A percentile compares a stretch with the other conserved stretches of the same genome.
These are phyloP conservation scores for Talaromyces atroroseus DNA, from an alignment of 2,329 filamentous ascomycete species.

Conservation along the genomic window DNA sequence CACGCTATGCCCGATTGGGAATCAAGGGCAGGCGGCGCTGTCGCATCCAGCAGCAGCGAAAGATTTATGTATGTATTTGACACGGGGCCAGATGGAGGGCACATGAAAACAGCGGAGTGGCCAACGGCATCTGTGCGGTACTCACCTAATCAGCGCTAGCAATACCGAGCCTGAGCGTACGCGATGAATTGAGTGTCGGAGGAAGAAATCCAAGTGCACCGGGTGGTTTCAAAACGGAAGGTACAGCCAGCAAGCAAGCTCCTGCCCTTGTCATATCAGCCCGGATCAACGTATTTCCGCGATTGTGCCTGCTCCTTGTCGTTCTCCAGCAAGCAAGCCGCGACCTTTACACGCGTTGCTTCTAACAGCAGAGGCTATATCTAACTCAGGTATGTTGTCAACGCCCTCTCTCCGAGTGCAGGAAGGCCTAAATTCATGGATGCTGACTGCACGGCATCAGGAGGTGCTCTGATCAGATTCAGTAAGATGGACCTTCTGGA, in stretches of 20 bases:
- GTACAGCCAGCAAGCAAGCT: neutral
- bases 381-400: too few species aligned
- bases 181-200: neutral
- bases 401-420: too few species aligned
- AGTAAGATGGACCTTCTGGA: too few species aligned
- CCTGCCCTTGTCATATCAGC: neutral
- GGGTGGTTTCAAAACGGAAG: neutral
- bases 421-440: too few species aligned
- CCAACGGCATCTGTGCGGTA: neutral
- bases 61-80: neutral
- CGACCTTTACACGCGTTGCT: too few species aligned
- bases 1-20: slow-evolving; percentile 10
- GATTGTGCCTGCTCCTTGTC: neutral
- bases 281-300: slow-evolving; percentile 5
- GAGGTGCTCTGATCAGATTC: too few species aligned
- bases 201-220: neutral
- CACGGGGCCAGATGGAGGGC: neutral
- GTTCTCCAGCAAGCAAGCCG: too few species aligned
- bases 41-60: neutral
- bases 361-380: too few species aligned
- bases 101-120: neutral
- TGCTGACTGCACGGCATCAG: too few species aligned
- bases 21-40: neutral
- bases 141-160: neutral
- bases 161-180: neutral